Percentiles rank a stretch among this genome's conserved stretches.
These are phyloP conservation scores for grape (Vitis vinifera) DNA, from an alignment of 164 flowering plant species.

Conservation along the genomic window ASM3070453v1 NC_081808.1:21611501-21612000, in stretches of 20 bases:
- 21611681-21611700: slow-evolving; percentile 44
- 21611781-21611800: too few species aligned
- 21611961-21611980: too few species aligned
- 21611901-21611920: neutral
- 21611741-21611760: slow-evolving; percentile 5
- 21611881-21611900: neutral
- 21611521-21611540: slow-evolving; percentile 90
- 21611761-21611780: neutral
- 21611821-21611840: neutral
- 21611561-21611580: neutral
- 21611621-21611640: neutral
- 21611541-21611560: slow-evolving; percentile 73
- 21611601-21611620: neutral
- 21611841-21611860: slow-evolving; percentile 8
- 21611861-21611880: neutral
- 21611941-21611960: too few species aligned
- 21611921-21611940: slow-evolving; percentile 2
- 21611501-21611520: slow-evolving; percentile 86
- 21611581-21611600: neutral
- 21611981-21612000: too few species aligned
- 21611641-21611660: neutral
- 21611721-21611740: neutral
- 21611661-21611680: slow-evolving; percentile 39
- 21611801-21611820: neutral
- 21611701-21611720: slow-evolving; percentile 39